Conservation (phyloP, 2,329 filamentous ascomycete species). For the Sclerotinia sclerotiorum region DNA sequence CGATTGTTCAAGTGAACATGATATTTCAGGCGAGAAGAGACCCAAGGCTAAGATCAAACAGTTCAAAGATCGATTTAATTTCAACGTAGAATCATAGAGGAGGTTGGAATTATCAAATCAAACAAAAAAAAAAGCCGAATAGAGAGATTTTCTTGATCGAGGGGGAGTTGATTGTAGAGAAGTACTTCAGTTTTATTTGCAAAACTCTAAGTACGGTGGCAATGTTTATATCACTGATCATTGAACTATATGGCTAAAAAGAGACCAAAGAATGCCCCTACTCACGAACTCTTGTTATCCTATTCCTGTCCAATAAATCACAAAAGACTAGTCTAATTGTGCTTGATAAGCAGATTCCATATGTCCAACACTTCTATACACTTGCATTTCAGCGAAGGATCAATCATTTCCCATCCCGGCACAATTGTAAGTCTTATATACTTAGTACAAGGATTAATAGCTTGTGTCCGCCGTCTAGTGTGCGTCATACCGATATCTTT, state of each 20-base stretch:
- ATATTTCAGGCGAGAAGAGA: not conserved
- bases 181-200: no score
- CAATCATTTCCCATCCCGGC: not conserved
- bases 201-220: no score
- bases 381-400: accelerated
- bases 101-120: not conserved
- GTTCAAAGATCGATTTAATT: not conserved
- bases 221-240: not conserved
- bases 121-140: not conserved
- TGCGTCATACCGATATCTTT: accelerated
- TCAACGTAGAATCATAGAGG: not conserved
- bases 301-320: not conserved
- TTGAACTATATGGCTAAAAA: not conserved
- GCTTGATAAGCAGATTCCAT: no score
- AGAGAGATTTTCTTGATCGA: not conserved
- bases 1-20: not conserved
- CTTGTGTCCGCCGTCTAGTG: not conserved
- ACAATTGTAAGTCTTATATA: not conserved
- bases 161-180: not conserved
- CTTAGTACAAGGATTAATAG: not conserved
- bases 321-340: no score
- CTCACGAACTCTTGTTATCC: no score
- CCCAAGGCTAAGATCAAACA: not conserved
- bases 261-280: not conserved
- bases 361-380: not conserved